These are phyloP conservation scores for Vitellaria paradoxa DNA, from an alignment of 179 eudicot genomes.

Conservation along the genomic window DNA sequence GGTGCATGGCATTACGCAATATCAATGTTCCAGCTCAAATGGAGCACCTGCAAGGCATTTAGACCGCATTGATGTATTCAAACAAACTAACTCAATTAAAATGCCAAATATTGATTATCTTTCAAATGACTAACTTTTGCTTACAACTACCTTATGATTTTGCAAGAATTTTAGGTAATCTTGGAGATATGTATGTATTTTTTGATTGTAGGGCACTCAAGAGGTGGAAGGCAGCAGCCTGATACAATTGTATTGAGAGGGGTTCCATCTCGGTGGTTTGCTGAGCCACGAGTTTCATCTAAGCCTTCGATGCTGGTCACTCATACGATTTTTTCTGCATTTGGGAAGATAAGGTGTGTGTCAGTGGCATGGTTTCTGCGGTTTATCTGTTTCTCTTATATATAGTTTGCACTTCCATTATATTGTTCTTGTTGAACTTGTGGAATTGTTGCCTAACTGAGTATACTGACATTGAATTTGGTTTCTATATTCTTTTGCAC, in stretches of 20 bases:
- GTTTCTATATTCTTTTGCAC: background rate
- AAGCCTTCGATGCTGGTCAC: conserved; percentile 90
- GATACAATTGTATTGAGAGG: conserved; percentile 79
- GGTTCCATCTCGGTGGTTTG: conserved; percentile 91
- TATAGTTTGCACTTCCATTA: background rate
- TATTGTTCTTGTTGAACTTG: background rate
- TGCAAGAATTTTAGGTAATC: background rate
- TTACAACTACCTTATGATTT: background rate
- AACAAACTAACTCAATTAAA: background rate
- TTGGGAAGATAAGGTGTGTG: conserved; percentile 76
- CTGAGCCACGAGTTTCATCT: conserved; percentile 83
- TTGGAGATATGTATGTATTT: background rate
- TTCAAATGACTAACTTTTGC: background rate
- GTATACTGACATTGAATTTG: background rate
- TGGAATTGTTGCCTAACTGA: background rate
- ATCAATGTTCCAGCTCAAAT: background rate
- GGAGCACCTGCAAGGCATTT: background rate
- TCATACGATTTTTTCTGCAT: conserved; percentile 78
- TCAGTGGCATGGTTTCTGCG: background rate
- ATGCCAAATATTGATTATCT: background rate
- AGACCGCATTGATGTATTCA: background rate
- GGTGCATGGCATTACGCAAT: background rate
- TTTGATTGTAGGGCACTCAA: conserved; percentile 39
- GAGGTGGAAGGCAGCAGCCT: conserved; percentile 57
- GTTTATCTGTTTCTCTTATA: background rate